Evolutionary conservation across 1,284 basidiomycete species (phyloP), one percentile per base, ranked within the genome.

Genomic region (Ceratobasidium sp.): DNA sequence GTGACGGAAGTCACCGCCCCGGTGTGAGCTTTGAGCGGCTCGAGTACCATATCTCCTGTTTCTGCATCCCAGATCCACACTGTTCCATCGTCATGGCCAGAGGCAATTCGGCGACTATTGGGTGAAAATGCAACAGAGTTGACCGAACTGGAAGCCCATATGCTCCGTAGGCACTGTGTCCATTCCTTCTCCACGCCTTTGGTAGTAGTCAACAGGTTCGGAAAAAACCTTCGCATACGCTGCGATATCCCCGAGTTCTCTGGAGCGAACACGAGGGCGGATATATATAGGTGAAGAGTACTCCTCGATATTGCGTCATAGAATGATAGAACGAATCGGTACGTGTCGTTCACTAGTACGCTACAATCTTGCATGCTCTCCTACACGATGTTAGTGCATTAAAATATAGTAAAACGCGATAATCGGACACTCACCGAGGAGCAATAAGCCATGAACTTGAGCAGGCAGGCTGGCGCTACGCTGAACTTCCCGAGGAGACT

Each of bases 11-110:
- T 1, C 1, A 11, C 22, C 14, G 69, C 64, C 2, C 1, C 19
- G 5, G 27, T 19, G 31, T 43, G 49, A 29, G 71, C 53, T 5
- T 29, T 37, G 1, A 61, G 51, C 11, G 56, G 48, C 22, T 41
- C 22, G 1, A 48, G 27, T 4, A 53, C 9, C 1, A 31, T n/a
- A 29, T 29, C 16, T 5, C 59, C 62, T n/a, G 31, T 59, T 31
- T 66, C 48, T 8, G 43, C 46, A 51, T 76, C 62, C 75, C 75
- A 76, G 0, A 76, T 19, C 2, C 53, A 14, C 19, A 68, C 41
- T 14, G 7, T 53, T 34, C 46, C 65, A n/a, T 68, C 48, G 3
- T 14, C 2, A 9, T 37, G 61, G 8, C 68, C 68, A 4, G 71
- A 61, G 39, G 39, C 53, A 19, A 74, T 56, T 7, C 29, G 29